Base-by-base conservation (phyloP, 345 rosid species). In the Limnanthes douglasii region DNA sequence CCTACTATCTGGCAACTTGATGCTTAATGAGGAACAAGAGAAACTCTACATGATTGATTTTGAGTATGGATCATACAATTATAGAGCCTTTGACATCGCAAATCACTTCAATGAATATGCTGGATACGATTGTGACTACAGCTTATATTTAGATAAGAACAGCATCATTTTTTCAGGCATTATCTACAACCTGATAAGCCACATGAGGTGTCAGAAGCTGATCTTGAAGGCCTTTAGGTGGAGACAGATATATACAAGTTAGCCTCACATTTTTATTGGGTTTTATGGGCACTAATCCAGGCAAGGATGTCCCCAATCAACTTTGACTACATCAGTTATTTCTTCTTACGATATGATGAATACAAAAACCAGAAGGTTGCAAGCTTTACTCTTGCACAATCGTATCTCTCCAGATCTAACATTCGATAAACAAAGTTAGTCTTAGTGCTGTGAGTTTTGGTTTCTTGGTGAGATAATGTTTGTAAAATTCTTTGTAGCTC, bases 101-200 rank as follows among this genome's bases (percentile, higher is more conserved):
- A 84, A 84, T 57, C 94, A 84, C 73, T 84, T 90, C 79, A 76
- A 61, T 32, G 98, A 84, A 70, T 90, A 75, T 50, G 95, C 79
- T 26, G 95, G 92, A 66, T 80, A 84, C 49, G 94, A 90, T 44
- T 90, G 98, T 46, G 92, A 90, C 60, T 90, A 79, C 64, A 68
- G 57, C 60, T 47, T 68, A 94, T 90, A 80, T 22, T 79, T 59
- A 69, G 72, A 60, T 94, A 74, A 5, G 86, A 80, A 48, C 98
- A 77, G 34, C 61, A 57, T 61, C 76, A 70, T 66, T 90, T 90
- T 66, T 69, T 79, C 62, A 72, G 73, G 68, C 84, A 90, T 61
- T 84, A 80, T 61, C 62, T 88, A 39, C 71, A 39, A 54, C 73
- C 88, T 18, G 73, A 79, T 24, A 70, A 67, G 37, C 94, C 85